Base-by-base conservation (phyloP, 192 early-diverging fungal genomes). In the Podila epigama region DNA sequence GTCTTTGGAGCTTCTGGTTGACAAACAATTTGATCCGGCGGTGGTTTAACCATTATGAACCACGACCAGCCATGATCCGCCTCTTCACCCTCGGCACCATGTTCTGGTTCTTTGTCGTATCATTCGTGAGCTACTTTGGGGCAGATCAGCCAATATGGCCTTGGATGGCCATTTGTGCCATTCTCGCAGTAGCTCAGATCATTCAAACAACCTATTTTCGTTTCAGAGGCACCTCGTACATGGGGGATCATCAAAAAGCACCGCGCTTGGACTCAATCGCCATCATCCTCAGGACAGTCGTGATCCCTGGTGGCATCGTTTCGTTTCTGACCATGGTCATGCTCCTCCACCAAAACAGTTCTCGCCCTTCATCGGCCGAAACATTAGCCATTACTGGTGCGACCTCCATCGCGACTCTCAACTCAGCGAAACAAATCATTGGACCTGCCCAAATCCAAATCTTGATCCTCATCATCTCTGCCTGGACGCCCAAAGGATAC, bases 31-130 rank as follows among this genome's bases (percentile, higher is more conserved):
- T 89, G 79, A 79, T 84, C 39, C 79, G 82, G 20, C 79, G 87
- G 22, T 89, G 85, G 87, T 81, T 87, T 29, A 83, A 82, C 63
- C 81, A 83, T 65, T 87, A 89, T 41, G 85, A 89, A 51, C 71
- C 84, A 3, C 80, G 70, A 10, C 85, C 75, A 29, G 81, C 84
- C 34, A 81, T 87, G 34, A 70, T 84, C 33, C 84, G 87, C 5
- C 58, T 89, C 35, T 79, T 84, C 48, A 82, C 83, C 2, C 70
- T 89, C 22, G 83, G 73, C 36, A 77, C 73, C 29, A 84, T 87
- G 35, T 87, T 78, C 52, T 89, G 85, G 85, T 82, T 84, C 13
- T 77, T 58, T 34, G 60, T 84, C 0, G 84, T 82, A n/a, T 75
- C 80, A 2, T 85, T 83, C 29, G 79, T 89, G 0, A 82, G 81